Evolutionary conservation across 2,329 filamentous ascomycete species (phyloP), one percentile per base, ranked within the genome.

Genomic region (Colletotrichum lindemuthianum): DNA sequence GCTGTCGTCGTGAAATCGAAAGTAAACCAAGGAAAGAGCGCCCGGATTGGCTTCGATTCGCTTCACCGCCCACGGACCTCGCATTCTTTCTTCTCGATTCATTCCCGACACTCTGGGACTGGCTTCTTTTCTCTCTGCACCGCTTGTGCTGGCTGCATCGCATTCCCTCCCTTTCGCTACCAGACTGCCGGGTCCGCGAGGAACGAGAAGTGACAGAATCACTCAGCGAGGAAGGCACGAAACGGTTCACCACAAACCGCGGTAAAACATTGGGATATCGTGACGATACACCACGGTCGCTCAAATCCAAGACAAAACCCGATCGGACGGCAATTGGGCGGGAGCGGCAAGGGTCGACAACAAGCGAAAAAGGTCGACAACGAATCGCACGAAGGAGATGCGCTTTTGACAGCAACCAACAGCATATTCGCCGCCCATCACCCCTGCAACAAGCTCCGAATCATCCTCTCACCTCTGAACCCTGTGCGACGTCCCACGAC

Each of bases 101-200:
- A 45, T 10, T 15, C 34, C 61, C 58, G 61, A 65, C 51, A 32
- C 40, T 51, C 34, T 50, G 58, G 61, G 3, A 34, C 45, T 39
- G 58, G 47, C 34, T 40, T 24, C 24, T 37, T 44, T 52, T 33
- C 44, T 52, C 37, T 34, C 16, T 40, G 45, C 59, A 16, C 56
- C 7, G 45, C 13, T 53, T 8, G 40, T 36, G 45, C 49, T 64
- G 60, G 45, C 49, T 64, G 60, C 56, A 56, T 60, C 49, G 47
- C 45, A 43, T 53, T 16, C 13, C 34, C 33, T 24, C 49, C 39
- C 36, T 41, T 41, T 32, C 49, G 44, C 34, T 61, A 61, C 58
- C 61, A 52, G 48, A 34, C 51, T 39, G 51, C 33, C 61, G 61
- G 61, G 51, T 52, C 61, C 34, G 34, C 61, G 15, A 52, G 41